Base-by-base conservation (phyloP, 108 stramenopile species). In the Nannochloropsis salina region DNA sequence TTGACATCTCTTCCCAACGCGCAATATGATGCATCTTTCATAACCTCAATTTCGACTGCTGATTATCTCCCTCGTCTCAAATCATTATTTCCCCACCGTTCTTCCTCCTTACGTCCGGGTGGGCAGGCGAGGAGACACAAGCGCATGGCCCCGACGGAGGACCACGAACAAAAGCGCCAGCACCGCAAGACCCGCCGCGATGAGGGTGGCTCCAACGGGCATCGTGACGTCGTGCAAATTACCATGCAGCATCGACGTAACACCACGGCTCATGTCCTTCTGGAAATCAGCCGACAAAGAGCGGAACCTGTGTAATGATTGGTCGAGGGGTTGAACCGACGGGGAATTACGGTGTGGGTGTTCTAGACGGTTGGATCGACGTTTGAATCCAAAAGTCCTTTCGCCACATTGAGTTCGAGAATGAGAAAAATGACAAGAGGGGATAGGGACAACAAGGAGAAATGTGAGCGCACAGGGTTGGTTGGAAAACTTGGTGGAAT, bases 121-220 rank as follows among this genome's bases (percentile, higher is more conserved):
- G 61, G 61, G 61, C 61, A 74, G n/a, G n/a, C 61, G 61, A 15
- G 61, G 61, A 15, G 61, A 74, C 20, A 74, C 61, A n/a, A 74
- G 15, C 20, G 61, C 61, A 74, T 74, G 61, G 15, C 61, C 61
- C 61, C n/a, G 15, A n/a, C 61, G 61, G 61, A 74, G 61, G n/a
- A 74, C 2, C 61, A 74, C 61, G 2, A n/a, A 15, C 61, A 74
- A 2, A n/a, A 74, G 15, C 2, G 61, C 61, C 61, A 74, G 8
- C n/a, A 74, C 61, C 8, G 61, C 61, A 15, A 74, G 61, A 8
- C 61, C 61, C 1, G 61, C 61, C 3, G 61, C 61, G n/a, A 74
- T 74, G 20, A 74, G n/a, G 20, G 61, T 74, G 8, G 61, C 61
- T n/a, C 61, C 61, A 1, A 74, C 61, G n/a, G 61, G 61, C 61